Evolutionary conservation across 345 rosid species (phyloP), one percentile per base, ranked within the genome.

Genomic region (Euphorbia tirucalli): DNA sequence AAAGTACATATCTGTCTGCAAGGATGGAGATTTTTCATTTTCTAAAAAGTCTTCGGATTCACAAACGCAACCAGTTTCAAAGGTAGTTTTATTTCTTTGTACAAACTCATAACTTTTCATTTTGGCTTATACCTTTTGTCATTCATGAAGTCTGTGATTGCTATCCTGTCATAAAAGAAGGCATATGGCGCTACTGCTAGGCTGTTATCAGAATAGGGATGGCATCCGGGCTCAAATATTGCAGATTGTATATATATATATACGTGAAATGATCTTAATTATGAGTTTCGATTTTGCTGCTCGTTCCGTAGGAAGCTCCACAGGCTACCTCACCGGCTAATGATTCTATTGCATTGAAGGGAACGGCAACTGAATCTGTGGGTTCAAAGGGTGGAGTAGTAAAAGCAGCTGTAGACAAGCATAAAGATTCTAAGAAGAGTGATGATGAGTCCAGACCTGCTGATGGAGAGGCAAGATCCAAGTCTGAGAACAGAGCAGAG

Each of bases 21-120:
- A 89, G 87, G 99, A 95, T 78, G 92, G 96, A 72, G 91, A 89
- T 65, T 95, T 95, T 79, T 81, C 97, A 14, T 90, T 89, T 77
- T 89, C 94, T 66, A 83, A 54, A 57, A 83, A 77, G 77, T 75
- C 94, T 52, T 78, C 69, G 61, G 90, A 83, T 79, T 74, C 86
- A 50, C 96, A 82, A 74, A 69, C 83, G 64, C 90, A 86, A 67
- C 58, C 77, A 68, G 70, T 74, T 80, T 50, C 78, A 5, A 95
- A 90, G 96, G 98, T 87, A 70, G 9, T 50, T 6, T 74, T 69
- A 31, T 54, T 25, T 57, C 15, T 71, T 22, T 3, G 6, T 19
- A 18, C 7, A 50, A 50, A 50, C 22, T 22, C 27, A 21, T 27
- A 27, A 52, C 27, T n/a, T 21, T 65, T 41, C 37, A 24, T 52